These are phyloP conservation scores for Torulaspora maleeae DNA, from an alignment of 805 yeast genomes.

Conservation along the genomic window DNA sequence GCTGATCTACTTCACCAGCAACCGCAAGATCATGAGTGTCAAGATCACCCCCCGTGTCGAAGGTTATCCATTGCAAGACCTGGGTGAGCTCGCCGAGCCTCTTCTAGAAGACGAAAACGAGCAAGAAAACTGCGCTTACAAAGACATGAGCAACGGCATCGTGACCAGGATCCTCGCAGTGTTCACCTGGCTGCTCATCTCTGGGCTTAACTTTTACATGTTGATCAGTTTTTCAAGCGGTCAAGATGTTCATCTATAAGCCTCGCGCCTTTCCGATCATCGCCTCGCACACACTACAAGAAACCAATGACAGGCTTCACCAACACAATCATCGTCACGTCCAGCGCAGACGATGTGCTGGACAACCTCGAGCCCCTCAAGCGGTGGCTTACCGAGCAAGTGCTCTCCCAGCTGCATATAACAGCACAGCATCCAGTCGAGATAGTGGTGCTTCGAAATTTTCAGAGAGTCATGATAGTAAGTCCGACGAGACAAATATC, in stretches of 20 bases:
- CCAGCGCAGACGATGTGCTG: conserved; percentile 8
- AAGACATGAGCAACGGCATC: conserved; percentile 43
- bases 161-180: conserved; percentile 49
- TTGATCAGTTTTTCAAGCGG: conserved; percentile 47
- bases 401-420: conserved; percentile 16
- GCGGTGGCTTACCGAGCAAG: conserved; percentile 20
- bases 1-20: conserved; percentile 71
- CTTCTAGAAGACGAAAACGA: background rate
- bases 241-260: conserved; percentile 37
- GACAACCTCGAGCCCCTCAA: conserved; percentile 12
- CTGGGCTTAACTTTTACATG: conserved; percentile 63
- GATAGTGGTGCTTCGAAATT: conserved; percentile 20
- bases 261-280: conserved; percentile 2
- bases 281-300: background rate
- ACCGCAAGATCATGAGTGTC: conserved; percentile 62
- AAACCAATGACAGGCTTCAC: conserved; percentile 13
- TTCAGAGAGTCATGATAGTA: conserved; percentile 24
- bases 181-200: conserved; percentile 62
- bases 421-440: conserved; percentile 21
- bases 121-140: conserved; percentile 20
- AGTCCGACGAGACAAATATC: conserved; percentile 17
- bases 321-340: conserved; percentile 28
- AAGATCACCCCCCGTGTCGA: conserved; percentile 25
- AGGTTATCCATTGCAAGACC: conserved; percentile 8
- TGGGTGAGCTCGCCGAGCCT: conserved; percentile 1